Base-by-base conservation (phyloP, 495 filamentous ascomycete species). In the Ascobolus immersus region DNA sequence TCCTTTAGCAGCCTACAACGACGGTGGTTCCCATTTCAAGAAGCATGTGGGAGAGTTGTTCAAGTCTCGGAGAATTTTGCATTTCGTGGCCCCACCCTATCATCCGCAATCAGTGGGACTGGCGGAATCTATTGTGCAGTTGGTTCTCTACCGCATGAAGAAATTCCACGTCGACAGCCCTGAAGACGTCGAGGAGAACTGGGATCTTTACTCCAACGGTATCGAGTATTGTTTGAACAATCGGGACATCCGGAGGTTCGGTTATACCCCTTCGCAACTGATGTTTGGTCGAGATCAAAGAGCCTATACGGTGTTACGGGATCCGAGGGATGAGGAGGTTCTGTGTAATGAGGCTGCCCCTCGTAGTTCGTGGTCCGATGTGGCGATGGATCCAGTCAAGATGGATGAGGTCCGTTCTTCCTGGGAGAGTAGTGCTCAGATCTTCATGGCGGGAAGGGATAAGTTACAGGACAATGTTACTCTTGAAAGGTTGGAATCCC, bases 1-100 rank as follows among this genome's bases (percentile, higher is more conserved):
- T 28, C 36, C 36, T 0, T 0, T 15, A 34, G 36, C 28, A 1
- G n/a, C 33, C 0, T 38, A 38, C 15, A 21, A 11, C 1, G 36
- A 38, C 14, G 33, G 33, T 22, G 36, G 29, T 5, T 10, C 4
- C 13, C 29, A 38, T 20, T 38, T 38, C 15, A 20, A 30, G 28
- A 14, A 30, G 14, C 7, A 30, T n/a, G 14, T 30, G 13, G 14
- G 13, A 14, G 13, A 14, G 13, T 30, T 30, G 15, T 8, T 15
- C 5, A 30, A 6, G 8, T 6, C 9, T 6, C 9, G 6, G 14
- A 14, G 8, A 6, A 14, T 30, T 5, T 10, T 10, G 15, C 6
- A 10, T 10, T 30, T 30, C 28, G 6, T 5, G 15, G 28, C 28
- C 13, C 28, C 28, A 14, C 9, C 15, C 14, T 10, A 8, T 14